Conservation (phyloP, 257 asterid genomes). For the Solanum lycopersicoides region DNA sequence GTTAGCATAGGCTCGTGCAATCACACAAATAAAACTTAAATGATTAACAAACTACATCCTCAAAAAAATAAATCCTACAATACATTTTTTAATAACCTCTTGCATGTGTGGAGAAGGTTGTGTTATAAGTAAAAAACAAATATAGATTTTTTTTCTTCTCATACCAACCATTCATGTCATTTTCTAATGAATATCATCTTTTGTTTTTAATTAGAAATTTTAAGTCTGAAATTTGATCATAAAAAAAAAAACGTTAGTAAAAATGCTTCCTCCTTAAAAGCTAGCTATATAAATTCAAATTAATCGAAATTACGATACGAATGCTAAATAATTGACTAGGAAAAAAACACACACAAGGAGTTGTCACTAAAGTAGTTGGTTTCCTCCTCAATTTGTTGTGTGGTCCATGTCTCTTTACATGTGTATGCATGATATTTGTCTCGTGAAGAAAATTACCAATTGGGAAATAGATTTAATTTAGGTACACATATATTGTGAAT, state of each 20-base stretch:
- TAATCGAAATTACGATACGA: too few relatives aligned
- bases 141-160: background rate
- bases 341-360: background rate
- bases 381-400: background rate
- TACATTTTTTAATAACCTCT: background rate
- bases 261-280: too few relatives aligned
- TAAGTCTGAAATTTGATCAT: too few relatives aligned
- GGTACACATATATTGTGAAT: background rate
- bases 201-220: background rate
- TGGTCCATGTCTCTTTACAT: background rate
- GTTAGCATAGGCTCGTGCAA: too few relatives aligned
- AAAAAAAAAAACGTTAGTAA: rapidly evolving
- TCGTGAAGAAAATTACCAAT: background rate
- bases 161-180: background rate
- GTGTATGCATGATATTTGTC: background rate
- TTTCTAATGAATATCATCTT: too few relatives aligned
- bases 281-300: background rate
- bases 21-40: too few relatives aligned
- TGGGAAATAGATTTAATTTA: background rate
- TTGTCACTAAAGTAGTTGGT: background rate
- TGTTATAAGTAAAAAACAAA: background rate
- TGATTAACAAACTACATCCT: too few relatives aligned
- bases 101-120: background rate
- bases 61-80: background rate
- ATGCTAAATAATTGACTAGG: too few relatives aligned